phyloP scores from a whole-genome alignment of 352 stramenopile genomes.

The Phytophthora sp. region DNA sequence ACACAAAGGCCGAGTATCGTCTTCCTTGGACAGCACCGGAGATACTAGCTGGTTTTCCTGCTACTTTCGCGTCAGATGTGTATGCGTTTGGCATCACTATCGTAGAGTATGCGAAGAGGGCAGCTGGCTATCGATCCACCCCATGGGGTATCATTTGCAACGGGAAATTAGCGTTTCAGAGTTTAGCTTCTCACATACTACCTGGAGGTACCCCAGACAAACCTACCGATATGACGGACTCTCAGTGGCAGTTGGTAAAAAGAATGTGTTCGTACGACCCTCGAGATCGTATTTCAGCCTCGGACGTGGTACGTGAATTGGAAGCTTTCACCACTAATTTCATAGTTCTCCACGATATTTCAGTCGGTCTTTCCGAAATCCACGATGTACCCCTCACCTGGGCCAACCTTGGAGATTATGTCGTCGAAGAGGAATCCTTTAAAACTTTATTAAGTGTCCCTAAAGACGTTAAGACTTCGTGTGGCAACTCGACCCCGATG shows the following conservation, averaged over 20 bases:
- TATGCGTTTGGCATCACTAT: not conserved
- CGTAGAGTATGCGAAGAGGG: no score
- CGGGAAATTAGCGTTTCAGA: no score
- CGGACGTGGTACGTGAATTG: constrained; percentile 5
- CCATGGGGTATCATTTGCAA: no score
- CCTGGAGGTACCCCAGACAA: not conserved
- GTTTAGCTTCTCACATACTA: no score
- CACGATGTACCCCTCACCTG: not conserved
- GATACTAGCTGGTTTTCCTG: not conserved
- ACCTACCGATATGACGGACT: not conserved
- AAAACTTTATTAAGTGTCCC: no score
- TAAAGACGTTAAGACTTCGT: no score
- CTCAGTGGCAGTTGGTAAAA: not conserved
- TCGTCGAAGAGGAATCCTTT: no score
- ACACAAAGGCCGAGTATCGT: not conserved
- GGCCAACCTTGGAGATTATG: no score
- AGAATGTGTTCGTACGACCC: constrained; percentile 5
- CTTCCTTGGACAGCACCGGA: constrained; percentile 5
- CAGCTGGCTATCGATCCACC: no score
- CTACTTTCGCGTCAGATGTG: constrained; percentile 9
- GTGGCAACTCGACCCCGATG: no score
- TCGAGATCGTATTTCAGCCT: not conserved
- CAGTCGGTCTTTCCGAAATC: no score
- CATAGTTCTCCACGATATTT: no score
- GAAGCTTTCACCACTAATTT: not conserved